Base-by-base conservation (phyloP, 176 grass and related monocot genomes). In the Aegilops tauschii region DNA sequence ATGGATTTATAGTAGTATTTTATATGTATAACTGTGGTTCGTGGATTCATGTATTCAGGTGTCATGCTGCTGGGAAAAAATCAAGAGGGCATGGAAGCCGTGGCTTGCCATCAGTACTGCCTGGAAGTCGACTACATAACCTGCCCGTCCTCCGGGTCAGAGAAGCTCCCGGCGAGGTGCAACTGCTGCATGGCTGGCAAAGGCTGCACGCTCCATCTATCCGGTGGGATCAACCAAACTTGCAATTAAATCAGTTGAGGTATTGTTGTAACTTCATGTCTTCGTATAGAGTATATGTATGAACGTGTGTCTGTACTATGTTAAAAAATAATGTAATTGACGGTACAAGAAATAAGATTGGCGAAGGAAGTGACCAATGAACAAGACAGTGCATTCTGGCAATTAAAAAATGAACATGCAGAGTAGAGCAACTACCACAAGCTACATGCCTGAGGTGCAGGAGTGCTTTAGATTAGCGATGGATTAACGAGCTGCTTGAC, bases 121-220 rank as follows among this genome's bases (percentile, higher is more conserved):
- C 39, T 42, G 39, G 39, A 42, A 42, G 39, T 42, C 9, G 39
- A 42, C 39, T 42, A 42, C 9, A 42, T 42, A 42, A 42, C 39
- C 2, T 10, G 39, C 9, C 39, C 39, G 9, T 42, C 9, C 39
- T 42, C 39, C 9, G 39, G 39, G 9, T 42, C 39, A 42, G 9
- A 42, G 39, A 42, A 42, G 39, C 39, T 42, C 9, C 39, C 85
- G 13, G 45, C 90, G 1, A 83, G 20, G 29, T 92, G 93, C 90
- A 95, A 90, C 61, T 95, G 85, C 68, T 95, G 93, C 78, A 8
- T 92, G 69, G 17, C 88, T 72, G 72, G 77, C 45, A 83, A 90
- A 17, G 88, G 88, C 21, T 95, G 93, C 88, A 88, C 85, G 27
- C 93, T 95, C 23, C 87, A 92, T n/a, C 85, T 90, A 73, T 76